Percentiles rank a stretch among this genome's conserved stretches.
phyloP scores from a whole-genome alignment of 768 basidiomycete species.

The Calocybe cyanea region DNA sequence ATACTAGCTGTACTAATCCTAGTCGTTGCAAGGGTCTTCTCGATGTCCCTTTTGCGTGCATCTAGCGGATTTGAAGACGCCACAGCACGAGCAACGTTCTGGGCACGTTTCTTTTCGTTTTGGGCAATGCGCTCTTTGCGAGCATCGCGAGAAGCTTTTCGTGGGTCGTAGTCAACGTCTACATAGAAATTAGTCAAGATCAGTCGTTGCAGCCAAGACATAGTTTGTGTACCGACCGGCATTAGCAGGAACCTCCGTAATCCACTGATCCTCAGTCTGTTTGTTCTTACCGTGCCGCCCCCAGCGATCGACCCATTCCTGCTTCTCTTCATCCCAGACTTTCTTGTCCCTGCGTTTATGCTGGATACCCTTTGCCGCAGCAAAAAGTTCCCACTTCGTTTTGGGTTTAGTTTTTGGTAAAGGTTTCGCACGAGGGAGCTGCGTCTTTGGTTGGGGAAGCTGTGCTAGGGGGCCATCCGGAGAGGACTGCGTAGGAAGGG shows the following conservation, averaged over 20 bases:
- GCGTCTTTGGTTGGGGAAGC: constrained; percentile 73
- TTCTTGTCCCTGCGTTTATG: constrained; percentile 74
- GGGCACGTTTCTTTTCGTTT: constrained; percentile 73
- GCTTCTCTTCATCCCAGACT: constrained; percentile 92
- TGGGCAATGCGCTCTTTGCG: constrained; percentile 81
- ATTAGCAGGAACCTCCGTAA: constrained; percentile 83
- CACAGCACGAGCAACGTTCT: constrained; percentile 63
- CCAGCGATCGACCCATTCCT: constrained; percentile 92
- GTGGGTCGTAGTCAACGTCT: constrained; percentile 83
- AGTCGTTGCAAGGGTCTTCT: constrained; percentile 70
- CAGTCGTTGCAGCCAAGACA: not conserved
- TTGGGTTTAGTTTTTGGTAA: constrained; percentile 88
- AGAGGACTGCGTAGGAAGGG: constrained; percentile 72
- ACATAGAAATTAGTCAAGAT: not conserved
- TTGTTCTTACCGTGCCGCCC: constrained; percentile 88
- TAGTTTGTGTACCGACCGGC: constrained; percentile 55
- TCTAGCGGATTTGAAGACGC: constrained; percentile 30
- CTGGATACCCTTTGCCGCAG: constrained; percentile 89
- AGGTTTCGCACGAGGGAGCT: constrained; percentile 86
- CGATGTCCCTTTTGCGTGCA: constrained; percentile 69
- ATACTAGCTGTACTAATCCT: constrained; percentile 89
- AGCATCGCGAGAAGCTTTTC: constrained; percentile 66
- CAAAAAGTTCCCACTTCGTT: constrained; percentile 98
- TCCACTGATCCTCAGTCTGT: constrained; percentile 83
- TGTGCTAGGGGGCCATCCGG: constrained; percentile 79